Evolutionary conservation across 495 filamentous ascomycete species (phyloP).

Genomic region (Melanomma pulvis-pyrius): DNA sequence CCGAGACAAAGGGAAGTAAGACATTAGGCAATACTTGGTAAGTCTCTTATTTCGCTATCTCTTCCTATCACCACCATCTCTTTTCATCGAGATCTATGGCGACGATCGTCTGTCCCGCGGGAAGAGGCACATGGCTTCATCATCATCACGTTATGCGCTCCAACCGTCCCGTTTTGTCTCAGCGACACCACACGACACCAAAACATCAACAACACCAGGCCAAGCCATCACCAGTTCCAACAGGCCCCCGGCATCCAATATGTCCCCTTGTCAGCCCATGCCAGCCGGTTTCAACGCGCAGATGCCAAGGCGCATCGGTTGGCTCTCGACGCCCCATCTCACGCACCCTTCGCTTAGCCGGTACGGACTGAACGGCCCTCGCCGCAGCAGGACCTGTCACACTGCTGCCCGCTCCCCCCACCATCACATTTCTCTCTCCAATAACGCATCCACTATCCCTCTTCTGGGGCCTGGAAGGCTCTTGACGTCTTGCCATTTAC

Average conservation of each 20-base stretch:
- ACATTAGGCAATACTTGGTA: slow-evolving; percentile 95
- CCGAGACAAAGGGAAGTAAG: slow-evolving; percentile 86
- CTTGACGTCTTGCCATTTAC: slow-evolving; percentile 1
- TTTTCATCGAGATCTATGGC: slow-evolving; percentile 23
- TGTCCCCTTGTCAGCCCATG: slow-evolving; percentile 4
- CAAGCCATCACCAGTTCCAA: slow-evolving; percentile 31
- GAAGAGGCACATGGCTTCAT: slow-evolving; percentile 16
- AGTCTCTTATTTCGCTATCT: slow-evolving; percentile 43
- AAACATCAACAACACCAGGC: slow-evolving; percentile 30
- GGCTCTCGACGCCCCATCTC: slow-evolving; percentile 17
- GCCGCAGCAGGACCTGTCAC: slow-evolving; percentile 38
- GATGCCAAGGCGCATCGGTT: slow-evolving; percentile 28
- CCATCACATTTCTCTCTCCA: slow-evolving; percentile 21
- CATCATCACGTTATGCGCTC: slow-evolving; percentile 26
- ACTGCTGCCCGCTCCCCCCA: slow-evolving; percentile 19
- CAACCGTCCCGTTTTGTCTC: slow-evolving; percentile 7
- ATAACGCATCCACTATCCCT: not conserved
- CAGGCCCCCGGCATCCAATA: slow-evolving; percentile 9
- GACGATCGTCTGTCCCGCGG: slow-evolving; percentile 3
- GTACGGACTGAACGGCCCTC: slow-evolving; percentile 30
- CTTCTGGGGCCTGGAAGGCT: no score
- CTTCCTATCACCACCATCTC: not conserved
- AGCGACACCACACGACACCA: slow-evolving; percentile 9
- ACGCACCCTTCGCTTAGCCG: slow-evolving; percentile 36
- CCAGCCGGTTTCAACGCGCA: slow-evolving; percentile 30